Evolutionary conservation across 352 stramenopile genomes (phyloP).

Genomic region (Globisporangium acanthophoron): DNA sequence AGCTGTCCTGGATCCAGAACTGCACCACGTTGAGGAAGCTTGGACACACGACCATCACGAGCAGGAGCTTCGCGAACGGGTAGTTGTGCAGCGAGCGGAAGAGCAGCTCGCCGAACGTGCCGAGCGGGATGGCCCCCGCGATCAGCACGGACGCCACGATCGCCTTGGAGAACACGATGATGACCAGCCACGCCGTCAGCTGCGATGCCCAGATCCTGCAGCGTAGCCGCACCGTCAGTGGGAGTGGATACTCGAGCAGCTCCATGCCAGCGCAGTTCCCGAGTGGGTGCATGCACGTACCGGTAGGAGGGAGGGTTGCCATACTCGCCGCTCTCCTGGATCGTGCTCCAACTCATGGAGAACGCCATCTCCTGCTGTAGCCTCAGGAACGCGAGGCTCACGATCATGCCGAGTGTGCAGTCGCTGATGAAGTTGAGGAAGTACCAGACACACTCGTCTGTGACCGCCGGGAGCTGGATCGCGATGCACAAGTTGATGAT

Average conservation of each 20-base stretch:
- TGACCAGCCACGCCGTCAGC: conserved; percentile 53
- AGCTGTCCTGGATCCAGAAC: conserved; percentile 86
- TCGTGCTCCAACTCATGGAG: conserved; percentile 61
- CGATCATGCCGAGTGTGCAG: conserved; percentile 75
- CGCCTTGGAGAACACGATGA: conserved; percentile 77
- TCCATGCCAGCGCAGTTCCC: neutral
- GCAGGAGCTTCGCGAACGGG: conserved; percentile 61
- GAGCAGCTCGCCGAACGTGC: conserved; percentile 53
- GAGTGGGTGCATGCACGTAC: conserved; percentile 1
- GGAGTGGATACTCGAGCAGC: neutral
- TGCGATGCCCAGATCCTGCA: conserved; percentile 53
- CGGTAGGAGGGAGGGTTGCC: conserved; percentile 62
- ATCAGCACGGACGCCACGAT: conserved; percentile 76
- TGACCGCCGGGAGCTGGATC: conserved; percentile 66
- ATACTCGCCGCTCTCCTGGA: conserved; percentile 77
- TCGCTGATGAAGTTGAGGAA: conserved; percentile 83
- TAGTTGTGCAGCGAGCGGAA: conserved; percentile 57
- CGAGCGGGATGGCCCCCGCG: conserved; percentile 34
- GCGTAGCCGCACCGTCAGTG: neutral
- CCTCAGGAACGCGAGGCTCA: conserved; percentile 68
- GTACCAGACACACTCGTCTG: conserved; percentile 84
- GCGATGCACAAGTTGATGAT: conserved; percentile 71
- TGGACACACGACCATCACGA: conserved; percentile 81
- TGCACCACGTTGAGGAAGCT: conserved; percentile 82
- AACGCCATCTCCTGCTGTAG: conserved; percentile 73